phyloP scores from a whole-genome alignment of 768 basidiomycete species.

The Termitomyces sp. region DNA sequence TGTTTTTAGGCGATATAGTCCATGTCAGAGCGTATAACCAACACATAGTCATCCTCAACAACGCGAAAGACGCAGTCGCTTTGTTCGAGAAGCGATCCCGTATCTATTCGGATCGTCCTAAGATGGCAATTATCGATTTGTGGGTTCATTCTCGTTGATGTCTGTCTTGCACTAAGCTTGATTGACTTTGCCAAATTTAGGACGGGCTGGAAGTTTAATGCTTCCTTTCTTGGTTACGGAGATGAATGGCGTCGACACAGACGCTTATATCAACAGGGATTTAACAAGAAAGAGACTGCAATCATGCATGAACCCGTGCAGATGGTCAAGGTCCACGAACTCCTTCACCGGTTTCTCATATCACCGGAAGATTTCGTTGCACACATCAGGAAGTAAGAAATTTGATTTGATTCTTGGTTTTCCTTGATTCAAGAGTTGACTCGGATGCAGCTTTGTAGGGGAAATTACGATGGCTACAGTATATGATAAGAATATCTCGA shows the following conservation, averaged over 20 bases:
- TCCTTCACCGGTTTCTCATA: conserved; percentile 12
- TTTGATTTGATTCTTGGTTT: no score
- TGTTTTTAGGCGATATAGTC: neutral
- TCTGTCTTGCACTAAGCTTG: neutral
- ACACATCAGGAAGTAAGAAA: conserved; percentile 7
- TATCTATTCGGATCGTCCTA: no score
- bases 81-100: no score
- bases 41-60: no score
- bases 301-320: no score
- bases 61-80: no score
- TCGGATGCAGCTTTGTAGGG: conserved; percentile 1
- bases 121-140: conserved; percentile 16
- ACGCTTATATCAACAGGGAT: neutral
- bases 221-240: conserved; percentile 22
- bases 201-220: conserved; percentile 27
- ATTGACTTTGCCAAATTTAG: conserved; percentile 9
- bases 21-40: neutral
- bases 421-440: neutral
- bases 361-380: conserved; percentile 13
- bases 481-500: conserved; percentile 23
- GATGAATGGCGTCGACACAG: conserved; percentile 25
- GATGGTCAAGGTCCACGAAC: conserved; percentile 17
- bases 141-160: neutral
- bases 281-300: no score
- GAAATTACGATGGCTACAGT: conserved; percentile 18